Conservation (phyloP, 176 grass and related monocot genomes). For the Oryza meyeriana region DNA sequence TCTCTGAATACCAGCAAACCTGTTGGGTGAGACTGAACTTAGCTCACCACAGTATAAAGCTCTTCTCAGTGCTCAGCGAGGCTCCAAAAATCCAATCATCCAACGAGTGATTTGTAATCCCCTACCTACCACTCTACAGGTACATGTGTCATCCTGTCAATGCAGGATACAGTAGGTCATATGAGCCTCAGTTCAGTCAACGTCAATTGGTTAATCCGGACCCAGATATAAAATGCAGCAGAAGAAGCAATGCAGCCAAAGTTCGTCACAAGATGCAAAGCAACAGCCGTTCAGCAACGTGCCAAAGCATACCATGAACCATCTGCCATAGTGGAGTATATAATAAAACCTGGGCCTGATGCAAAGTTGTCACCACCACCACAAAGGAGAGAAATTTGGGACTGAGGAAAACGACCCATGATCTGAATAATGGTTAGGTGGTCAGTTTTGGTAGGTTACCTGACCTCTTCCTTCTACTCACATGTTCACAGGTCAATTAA, state of each 20-base stretch:
- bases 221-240: not conserved
- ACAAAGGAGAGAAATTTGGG: not conserved
- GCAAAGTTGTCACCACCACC: not conserved
- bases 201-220: not conserved
- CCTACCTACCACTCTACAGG: not conserved
- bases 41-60: not conserved
- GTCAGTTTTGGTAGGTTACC: not conserved
- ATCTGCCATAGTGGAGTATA: not conserved
- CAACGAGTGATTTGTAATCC: not conserved
- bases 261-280: not conserved
- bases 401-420: not conserved
- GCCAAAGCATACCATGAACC: not conserved
- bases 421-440: not conserved
- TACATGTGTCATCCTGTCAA: not conserved
- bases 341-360: not conserved
- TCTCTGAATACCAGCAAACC: not conserved
- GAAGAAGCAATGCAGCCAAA: not conserved
- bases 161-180: too few species aligned
- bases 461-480: not conserved
- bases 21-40: not conserved
- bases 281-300: not conserved
- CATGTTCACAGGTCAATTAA: not conserved
- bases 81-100: not conserved
- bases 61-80: not conserved
- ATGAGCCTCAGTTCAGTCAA: not conserved